Conservation (phyloP, 306 rosid species). For the Cicer arietinum region DNA sequence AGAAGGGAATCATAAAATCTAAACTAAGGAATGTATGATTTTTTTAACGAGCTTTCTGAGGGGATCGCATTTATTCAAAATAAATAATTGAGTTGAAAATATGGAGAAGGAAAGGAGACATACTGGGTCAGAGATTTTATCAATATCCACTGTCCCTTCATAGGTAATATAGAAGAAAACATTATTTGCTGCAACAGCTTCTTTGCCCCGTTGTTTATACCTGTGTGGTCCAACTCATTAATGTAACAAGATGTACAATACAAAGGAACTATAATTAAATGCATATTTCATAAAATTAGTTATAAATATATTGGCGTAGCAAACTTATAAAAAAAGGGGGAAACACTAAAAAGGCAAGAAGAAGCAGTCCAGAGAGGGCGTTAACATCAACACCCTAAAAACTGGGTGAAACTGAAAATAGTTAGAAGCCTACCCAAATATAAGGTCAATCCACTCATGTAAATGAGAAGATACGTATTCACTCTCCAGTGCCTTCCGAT, state of each 20-base stretch:
- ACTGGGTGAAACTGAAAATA: slow-evolving; percentile 28
- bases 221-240: slow-evolving; percentile 57
- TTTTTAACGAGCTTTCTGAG: slow-evolving; percentile 13
- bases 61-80: slow-evolving; percentile 22
- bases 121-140: slow-evolving; percentile 95
- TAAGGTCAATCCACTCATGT: slow-evolving; percentile 98
- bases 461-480: slow-evolving; percentile 90
- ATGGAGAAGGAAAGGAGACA: slow-evolving; percentile 49
- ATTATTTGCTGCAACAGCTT: slow-evolving; percentile 89
- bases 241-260: slow-evolving; percentile 35
- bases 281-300: slow-evolving; percentile 30
- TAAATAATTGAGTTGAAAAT: slow-evolving; percentile 38
- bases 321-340: slow-evolving; percentile 37
- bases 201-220: slow-evolving; percentile 96
- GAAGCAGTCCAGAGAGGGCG: background rate
- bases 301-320: slow-evolving; percentile 25
- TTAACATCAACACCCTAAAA: background rate
- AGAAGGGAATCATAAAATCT: slow-evolving; percentile 8
- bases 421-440: slow-evolving; percentile 76
- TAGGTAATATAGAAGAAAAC: slow-evolving; percentile 96
- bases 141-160: slow-evolving; percentile 98
- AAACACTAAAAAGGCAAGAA: slow-evolving; percentile 21
- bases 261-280: slow-evolving; percentile 37
- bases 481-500: slow-evolving; percentile 96
- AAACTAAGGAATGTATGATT: background rate